Evolutionary conservation across 179 eudicot species (phyloP).

Genomic region (Nepenthes alata): DNA sequence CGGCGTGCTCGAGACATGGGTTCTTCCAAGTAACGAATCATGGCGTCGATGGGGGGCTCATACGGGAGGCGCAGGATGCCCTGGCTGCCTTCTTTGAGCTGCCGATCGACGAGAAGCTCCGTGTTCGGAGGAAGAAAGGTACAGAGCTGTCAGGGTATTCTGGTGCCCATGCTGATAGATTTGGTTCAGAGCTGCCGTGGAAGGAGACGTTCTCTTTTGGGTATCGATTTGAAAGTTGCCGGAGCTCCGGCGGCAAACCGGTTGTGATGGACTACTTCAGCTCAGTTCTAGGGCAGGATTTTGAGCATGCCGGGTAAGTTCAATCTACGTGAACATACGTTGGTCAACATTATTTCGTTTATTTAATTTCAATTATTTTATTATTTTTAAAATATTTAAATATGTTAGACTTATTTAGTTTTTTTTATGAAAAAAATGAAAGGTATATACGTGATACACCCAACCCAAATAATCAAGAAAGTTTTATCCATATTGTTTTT

Average conservation of each 20-base stretch:
- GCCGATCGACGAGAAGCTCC: constrained; percentile 12
- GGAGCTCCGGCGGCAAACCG: constrained; percentile 3
- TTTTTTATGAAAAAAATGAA: no score
- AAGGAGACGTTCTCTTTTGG: constrained; percentile 21
- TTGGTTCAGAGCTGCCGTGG: constrained; percentile 15
- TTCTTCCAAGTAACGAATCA: constrained; percentile 22
- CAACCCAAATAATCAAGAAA: no score
- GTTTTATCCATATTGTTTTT: no score
- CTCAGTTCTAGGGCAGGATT: constrained; percentile 13
- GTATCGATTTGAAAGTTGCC: constrained; percentile 4
- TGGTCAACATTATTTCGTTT: no score
- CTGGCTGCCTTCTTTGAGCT: constrained; percentile 11
- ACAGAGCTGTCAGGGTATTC: constrained; percentile 17
- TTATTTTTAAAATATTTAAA: no score
- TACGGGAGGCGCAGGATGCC: constrained; percentile 15
- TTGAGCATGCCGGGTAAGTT: constrained; percentile 15
- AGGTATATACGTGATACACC: no score
- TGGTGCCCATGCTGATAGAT: constrained; percentile 21
- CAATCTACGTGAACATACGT: no score
- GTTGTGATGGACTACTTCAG: constrained; percentile 13
- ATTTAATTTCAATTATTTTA: no score
- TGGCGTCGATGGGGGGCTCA: constrained; percentile 10
- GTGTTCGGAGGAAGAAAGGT: constrained; percentile 11
- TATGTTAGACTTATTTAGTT: no score
- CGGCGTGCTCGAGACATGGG: constrained; percentile 18